Conservation (phyloP, 805 yeast genomes). For the Candida chilensis region DNA sequence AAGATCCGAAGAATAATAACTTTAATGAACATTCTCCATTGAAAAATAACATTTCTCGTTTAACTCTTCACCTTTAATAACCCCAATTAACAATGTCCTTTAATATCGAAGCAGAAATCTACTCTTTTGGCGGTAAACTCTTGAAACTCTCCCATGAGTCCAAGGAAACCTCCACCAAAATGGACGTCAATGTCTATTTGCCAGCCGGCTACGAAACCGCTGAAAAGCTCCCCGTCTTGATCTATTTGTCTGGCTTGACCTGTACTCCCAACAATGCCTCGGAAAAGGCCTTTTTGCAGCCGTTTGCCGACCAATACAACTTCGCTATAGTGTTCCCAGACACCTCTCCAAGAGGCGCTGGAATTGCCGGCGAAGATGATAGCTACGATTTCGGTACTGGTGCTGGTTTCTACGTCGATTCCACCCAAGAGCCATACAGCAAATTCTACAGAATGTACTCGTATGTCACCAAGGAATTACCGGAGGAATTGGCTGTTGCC, state of each 20-base stretch:
- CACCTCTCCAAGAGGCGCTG: conserved; percentile 89
- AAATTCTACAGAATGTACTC: conserved; percentile 79
- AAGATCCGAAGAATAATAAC: too few species aligned
- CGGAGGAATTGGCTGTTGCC: conserved; percentile 33
- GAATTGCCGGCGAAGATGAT: conserved; percentile 71
- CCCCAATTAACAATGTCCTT: conserved; percentile 41
- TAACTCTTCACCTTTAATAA: too few species aligned
- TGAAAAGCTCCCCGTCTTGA: conserved; percentile 56
- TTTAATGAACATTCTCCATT: background rate
- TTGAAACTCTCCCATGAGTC: conserved; percentile 74
- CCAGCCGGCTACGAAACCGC: conserved; percentile 43
- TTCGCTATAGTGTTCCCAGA: conserved; percentile 91
- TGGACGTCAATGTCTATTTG: conserved; percentile 79
- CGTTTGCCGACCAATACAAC: conserved; percentile 71
- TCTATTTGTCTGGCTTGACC: conserved; percentile 83
- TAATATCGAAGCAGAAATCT: conserved; percentile 41
- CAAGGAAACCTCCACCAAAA: conserved; percentile 48
- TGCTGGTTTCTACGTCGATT: conserved; percentile 91
- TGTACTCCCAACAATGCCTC: conserved; percentile 91
- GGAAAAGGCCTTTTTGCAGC: conserved; percentile 85
- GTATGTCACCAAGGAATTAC: conserved; percentile 71
- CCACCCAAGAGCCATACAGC: conserved; percentile 65
- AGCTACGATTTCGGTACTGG: conserved; percentile 89
- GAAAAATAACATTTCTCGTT: too few species aligned
- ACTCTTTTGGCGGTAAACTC: conserved; percentile 67